phyloP scores from a whole-genome alignment of 768 basidiomycete genomes.

The Tylopilus rubrobrunneus region DNA sequence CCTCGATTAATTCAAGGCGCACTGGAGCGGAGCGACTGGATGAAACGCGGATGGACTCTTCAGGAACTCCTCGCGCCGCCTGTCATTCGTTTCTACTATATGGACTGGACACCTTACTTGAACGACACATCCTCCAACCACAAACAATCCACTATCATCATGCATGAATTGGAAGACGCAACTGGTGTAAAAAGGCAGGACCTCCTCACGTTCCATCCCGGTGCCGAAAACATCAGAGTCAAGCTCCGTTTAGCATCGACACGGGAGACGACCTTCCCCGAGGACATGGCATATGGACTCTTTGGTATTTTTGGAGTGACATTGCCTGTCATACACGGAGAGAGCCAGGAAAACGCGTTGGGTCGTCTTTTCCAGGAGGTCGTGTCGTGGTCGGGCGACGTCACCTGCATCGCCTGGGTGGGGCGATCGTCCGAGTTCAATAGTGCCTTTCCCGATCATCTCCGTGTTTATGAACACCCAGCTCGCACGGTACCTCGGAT shows the following conservation, averaged over 20 bases:
- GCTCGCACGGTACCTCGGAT: conserved; percentile 3
- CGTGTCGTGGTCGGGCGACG: conserved; percentile 17
- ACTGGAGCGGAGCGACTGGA: conserved; percentile 14
- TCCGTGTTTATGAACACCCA: conserved; percentile 10
- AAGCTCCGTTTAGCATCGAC: conserved; percentile 22
- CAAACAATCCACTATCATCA: conserved; percentile 12
- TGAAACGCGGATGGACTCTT: conserved; percentile 22
- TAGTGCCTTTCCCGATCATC: conserved; percentile 16
- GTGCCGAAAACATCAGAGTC: conserved; percentile 3
- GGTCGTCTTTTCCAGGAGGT: conserved; percentile 20
- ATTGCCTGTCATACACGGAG: conserved; percentile 15
- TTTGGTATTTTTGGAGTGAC: conserved; percentile 20
- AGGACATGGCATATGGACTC: conserved; percentile 21
- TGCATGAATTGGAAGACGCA: conserved; percentile 13
- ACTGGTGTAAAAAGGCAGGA: conserved; percentile 3
- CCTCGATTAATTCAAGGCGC: conserved; percentile 7
- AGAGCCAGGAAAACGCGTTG: conserved; percentile 15
- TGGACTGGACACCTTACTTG: conserved; percentile 21
- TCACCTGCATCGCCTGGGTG: conserved; percentile 19
- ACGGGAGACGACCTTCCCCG: conserved; percentile 16
- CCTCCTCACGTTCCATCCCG: conserved; percentile 13
- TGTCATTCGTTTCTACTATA: conserved; percentile 19
- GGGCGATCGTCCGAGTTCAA: conserved; percentile 20
- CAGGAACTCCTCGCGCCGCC: conserved; percentile 23
- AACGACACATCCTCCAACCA: conserved; percentile 11